These are phyloP conservation scores for Casuarina equisetifolia DNA, from an alignment of 306 rosid genomes.

Conservation along the genomic window DNA sequence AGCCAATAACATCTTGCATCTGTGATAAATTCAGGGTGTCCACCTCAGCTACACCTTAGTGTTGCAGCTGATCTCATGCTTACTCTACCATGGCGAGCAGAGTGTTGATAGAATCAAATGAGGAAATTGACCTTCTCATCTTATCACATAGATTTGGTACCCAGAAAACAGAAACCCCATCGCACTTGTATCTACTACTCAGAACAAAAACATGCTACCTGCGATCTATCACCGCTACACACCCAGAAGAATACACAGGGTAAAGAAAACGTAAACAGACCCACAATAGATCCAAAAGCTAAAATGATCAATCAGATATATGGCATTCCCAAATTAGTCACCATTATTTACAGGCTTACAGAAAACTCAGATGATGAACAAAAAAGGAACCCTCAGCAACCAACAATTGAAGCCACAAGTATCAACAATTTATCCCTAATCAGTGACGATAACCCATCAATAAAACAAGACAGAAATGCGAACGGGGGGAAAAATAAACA, in stretches of 20 bases:
- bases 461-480: background rate
- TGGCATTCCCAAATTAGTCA: background rate
- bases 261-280: background rate
- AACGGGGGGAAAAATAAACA: too few species aligned
- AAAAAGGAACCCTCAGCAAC: background rate
- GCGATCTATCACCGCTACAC: background rate
- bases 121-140: background rate
- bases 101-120: background rate
- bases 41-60: background rate
- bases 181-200: background rate
- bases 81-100: background rate
- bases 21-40: background rate
- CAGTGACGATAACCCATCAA: background rate
- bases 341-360: background rate
- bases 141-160: background rate
- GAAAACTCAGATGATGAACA: background rate
- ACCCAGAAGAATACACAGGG: background rate
- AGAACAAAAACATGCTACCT: background rate
- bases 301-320: background rate
- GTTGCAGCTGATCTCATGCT: background rate
- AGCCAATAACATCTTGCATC: too few species aligned
- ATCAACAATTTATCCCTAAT: background rate
- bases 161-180: background rate
- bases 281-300: background rate
- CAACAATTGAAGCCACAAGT: background rate